These are phyloP conservation scores for Trapa incisa DNA, from an alignment of 345 rosid species.

Conservation along the genomic window DNA sequence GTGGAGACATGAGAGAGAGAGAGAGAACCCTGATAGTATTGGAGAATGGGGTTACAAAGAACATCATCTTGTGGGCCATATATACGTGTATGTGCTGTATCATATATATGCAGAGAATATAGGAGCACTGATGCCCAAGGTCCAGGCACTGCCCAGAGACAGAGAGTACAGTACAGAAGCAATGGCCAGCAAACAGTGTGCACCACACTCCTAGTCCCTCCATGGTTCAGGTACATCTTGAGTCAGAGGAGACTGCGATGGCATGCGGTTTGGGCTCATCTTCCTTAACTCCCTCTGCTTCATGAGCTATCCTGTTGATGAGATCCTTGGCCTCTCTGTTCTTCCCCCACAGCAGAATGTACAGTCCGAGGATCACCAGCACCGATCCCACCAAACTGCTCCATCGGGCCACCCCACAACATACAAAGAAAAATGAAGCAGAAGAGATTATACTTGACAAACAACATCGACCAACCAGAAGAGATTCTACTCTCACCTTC, in stretches of 20 bases:
- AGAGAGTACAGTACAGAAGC: too few relatives aligned
- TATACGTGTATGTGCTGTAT: too few relatives aligned
- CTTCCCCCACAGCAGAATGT: constrained; percentile 76
- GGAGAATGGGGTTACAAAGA: too few relatives aligned
- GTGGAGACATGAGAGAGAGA: too few relatives aligned
- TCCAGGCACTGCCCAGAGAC: too few relatives aligned
- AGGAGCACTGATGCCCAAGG: too few relatives aligned
- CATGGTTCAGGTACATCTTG: not conserved
- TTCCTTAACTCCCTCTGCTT: constrained; percentile 7
- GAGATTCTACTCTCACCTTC: constrained; percentile 28
- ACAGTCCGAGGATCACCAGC: constrained; percentile 48
- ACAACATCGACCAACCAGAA: not conserved
- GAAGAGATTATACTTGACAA: not conserved
- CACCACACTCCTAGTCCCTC: too few relatives aligned
- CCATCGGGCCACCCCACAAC: not conserved
- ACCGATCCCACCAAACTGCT: constrained; percentile 60
- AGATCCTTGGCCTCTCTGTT: constrained; percentile 32
- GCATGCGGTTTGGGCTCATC: constrained; percentile 6
- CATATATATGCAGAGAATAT: too few relatives aligned
- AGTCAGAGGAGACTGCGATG: constrained; percentile 1
- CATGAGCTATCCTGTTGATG: constrained; percentile 23
- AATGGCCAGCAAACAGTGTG: too few relatives aligned
- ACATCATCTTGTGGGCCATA: too few relatives aligned
- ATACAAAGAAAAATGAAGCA: not conserved
- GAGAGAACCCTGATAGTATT: too few relatives aligned